Base-by-base conservation (phyloP, 2,329 filamentous ascomycete species). In the Fulvia fulva region DNA sequence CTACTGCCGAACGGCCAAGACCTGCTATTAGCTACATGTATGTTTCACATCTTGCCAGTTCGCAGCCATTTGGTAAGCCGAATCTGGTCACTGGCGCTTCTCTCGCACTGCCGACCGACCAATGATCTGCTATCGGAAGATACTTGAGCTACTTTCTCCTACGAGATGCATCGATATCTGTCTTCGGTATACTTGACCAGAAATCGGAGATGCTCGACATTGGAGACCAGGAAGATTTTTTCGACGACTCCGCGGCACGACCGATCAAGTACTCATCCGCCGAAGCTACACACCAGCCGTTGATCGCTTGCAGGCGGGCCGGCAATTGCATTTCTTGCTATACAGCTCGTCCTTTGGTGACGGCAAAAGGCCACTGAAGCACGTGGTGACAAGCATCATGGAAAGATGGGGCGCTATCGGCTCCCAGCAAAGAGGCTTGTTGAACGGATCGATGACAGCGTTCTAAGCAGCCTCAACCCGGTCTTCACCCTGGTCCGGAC, bases 101-200 rank as follows among this genome's bases (percentile, higher is more conserved):
- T 53, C 50, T 53, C 41, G 49, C 55, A 52, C 37, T 57, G 55
- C 55, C 55, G 50, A 47, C 21, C 41, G 50, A 21, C 55, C 55
- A 57, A 57, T 47, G 26, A 53, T 26, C 4, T n/a, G 11, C 21
- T 30, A 46, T 43, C 55, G 55, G 55, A 57, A 43, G 53, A 41
- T 57, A 44, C 26, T 44, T 55, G 26, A 47, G 53, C 45, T 49
- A 32, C 28, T 32, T 32, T 32, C 28, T 32, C 8, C 8, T 12
- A 5, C n/a, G 28, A 32, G 28, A 32, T 32, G 8, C 8, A 32
- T 32, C n/a, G n/a, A n/a, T n/a, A n/a, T n/a, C n/a, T n/a, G n/a
- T n/a, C n/a, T n/a, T 32, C 47, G 28, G 19, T 28, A 37, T 37
- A 37, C 16, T 8, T 37, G 32, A 37, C 16, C 32, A 37, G n/a